Evolutionary conservation across 2,329 filamentous ascomycete species (phyloP).

Genomic region (Escovopsis sp.): DNA sequence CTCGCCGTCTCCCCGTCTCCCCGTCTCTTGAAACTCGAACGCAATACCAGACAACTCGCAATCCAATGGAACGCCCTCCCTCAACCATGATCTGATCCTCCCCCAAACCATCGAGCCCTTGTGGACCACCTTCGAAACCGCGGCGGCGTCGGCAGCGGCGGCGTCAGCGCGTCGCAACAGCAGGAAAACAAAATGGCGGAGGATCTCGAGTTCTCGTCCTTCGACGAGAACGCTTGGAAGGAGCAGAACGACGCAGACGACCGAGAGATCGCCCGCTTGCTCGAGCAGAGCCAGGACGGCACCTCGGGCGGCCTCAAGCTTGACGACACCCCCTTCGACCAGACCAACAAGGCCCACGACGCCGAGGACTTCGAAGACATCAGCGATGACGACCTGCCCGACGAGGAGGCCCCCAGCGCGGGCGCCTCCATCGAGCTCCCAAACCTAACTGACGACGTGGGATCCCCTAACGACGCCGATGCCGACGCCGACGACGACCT

Average conservation of each 20-base stretch:
- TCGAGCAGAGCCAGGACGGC: slow-evolving; percentile 27
- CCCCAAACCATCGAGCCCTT: too few species aligned
- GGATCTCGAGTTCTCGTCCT: slow-evolving; percentile 18
- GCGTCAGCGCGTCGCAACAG: slow-evolving; percentile 11
- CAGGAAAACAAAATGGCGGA: slow-evolving; percentile 20
- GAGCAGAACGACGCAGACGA: slow-evolving; percentile 35
- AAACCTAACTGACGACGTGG: slow-evolving; percentile 42
- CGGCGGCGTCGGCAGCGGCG: too few species aligned
- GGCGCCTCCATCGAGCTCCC: slow-evolving; percentile 32
- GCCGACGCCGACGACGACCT: too few species aligned
- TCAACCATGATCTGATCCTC: too few species aligned
- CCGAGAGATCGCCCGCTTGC: slow-evolving; percentile 27
- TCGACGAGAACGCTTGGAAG: slow-evolving; percentile 22
- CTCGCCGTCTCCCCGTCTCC: too few species aligned
- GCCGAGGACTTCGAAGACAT: slow-evolving; percentile 86
- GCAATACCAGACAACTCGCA: too few species aligned
- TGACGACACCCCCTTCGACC: slow-evolving; percentile 36
- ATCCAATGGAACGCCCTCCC: too few species aligned
- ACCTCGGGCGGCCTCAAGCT: slow-evolving; percentile 25
- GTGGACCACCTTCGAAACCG: slow-evolving; percentile 4
- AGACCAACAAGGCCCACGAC: slow-evolving; percentile 74
- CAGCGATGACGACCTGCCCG: slow-evolving; percentile 77
- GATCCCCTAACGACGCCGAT: slow-evolving; percentile 40
- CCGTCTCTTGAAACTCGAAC: too few species aligned
- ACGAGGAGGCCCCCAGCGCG: slow-evolving; percentile 49